phyloP scores from a whole-genome alignment of 148 eudicot species.

The Bassia scoparia region DNA sequence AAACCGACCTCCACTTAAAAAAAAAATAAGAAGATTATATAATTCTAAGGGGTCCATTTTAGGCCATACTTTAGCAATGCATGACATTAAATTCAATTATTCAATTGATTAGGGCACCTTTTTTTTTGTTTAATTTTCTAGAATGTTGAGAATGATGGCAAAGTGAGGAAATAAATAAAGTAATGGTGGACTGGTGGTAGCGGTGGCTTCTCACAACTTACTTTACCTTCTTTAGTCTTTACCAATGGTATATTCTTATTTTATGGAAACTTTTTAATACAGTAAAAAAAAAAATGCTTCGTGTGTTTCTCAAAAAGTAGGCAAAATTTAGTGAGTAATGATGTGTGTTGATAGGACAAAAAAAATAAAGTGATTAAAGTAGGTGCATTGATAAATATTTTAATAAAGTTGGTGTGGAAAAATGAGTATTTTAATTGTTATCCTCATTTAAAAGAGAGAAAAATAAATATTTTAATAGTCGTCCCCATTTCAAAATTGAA shows the following conservation, averaged over 20 bases:
- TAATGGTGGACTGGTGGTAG: not conserved
- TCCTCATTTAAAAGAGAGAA: too few relatives aligned
- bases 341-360: too few relatives aligned
- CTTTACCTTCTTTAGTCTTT: not conserved
- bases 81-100: conserved; percentile 13
- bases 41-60: conserved; percentile 6
- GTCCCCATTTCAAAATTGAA: too few relatives aligned
- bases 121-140: conserved; percentile 11
- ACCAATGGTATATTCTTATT: not conserved
- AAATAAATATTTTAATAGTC: too few relatives aligned
- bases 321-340: too few relatives aligned
- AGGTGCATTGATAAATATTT: too few relatives aligned
- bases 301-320: too few relatives aligned
- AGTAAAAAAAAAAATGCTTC: too few relatives aligned
- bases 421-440: too few relatives aligned
- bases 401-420: too few relatives aligned
- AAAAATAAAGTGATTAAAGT: too few relatives aligned
- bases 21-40: not conserved
- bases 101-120: conserved; percentile 13
- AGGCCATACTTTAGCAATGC: conserved; percentile 3
- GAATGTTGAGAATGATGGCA: conserved; percentile 8
- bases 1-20: conserved; percentile 16
- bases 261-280: too few relatives aligned
- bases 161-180: conserved; percentile 9
- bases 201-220: conserved; percentile 3